Evolutionary conservation across 345 rosid genomes (phyloP), one percentile per base, ranked within the genome.

Genomic region (Syzygium aromaticum): DNA sequence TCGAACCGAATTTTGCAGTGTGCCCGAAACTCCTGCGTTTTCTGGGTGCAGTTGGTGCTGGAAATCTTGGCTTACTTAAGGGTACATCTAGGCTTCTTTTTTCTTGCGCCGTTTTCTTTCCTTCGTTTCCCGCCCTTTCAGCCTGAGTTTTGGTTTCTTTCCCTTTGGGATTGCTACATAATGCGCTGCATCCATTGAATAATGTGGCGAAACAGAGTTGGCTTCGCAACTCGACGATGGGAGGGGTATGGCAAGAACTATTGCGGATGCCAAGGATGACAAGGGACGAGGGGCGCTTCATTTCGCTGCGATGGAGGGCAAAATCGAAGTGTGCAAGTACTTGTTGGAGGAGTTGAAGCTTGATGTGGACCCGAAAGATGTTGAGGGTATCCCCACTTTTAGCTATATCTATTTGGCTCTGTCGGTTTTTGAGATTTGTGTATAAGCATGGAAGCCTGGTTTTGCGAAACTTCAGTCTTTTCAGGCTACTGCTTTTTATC

Each of bases 221-320:
- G 97, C 98, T 5, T 54, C 89, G 64, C 94, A 95, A 91, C 96
- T 97, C 2, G 98, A 94, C 90, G 96, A 94, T 21, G 98, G 98
- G 23, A 92, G 94, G 88, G 98, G 92, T 86, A 52, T 96, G 52
- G 90, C 89, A 4, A 89, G 89, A 89, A 93, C 98, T n/a, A 92
- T 97, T 86, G 94, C 91, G 57, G 96, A 93, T 90, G 92, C 94
- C 46, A 97, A 94, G 93, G 98, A 97, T 89, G 98, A 96, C 3
- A 94, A 97, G 85, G 91, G 95, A 89, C 92, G 97, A 78, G 98
- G 98, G 52, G 96, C 97, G 3, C 93, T 97, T 89, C 99, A 97
- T 90, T 96, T 95, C 89, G 96, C 97, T 5, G 98, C 98, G 11
- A 95, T 95, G 87, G 98, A 94, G 88, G 99, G 97, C 3, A 89